Conservation (phyloP, 371 early-diverging fungal species). For the Mortierella sp. region DNA sequence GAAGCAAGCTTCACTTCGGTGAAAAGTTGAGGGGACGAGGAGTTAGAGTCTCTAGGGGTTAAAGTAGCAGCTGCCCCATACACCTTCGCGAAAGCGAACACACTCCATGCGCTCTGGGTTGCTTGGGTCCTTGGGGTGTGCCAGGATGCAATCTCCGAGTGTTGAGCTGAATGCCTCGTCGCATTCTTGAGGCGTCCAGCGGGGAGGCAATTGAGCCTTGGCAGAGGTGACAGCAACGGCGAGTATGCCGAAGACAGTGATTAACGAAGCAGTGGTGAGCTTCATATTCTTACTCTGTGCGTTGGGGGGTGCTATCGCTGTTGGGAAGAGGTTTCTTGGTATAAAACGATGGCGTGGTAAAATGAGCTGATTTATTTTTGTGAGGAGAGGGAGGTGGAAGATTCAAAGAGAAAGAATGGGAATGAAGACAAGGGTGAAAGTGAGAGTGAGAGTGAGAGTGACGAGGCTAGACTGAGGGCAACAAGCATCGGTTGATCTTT, state of each 20-base stretch:
- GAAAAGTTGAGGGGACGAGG: too few relatives aligned
- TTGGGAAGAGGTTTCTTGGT: conserved; percentile 1
- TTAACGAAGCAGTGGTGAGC: conserved; percentile 1
- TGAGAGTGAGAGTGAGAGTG: background rate
- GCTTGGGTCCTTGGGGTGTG: conserved; percentile 5
- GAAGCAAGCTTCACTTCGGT: too few relatives aligned
- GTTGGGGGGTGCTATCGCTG: background rate
- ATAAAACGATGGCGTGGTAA: background rate
- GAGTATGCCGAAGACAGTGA: conserved; percentile 13
- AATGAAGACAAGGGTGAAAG: background rate
- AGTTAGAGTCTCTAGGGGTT: too few relatives aligned
- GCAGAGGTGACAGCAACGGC: background rate
- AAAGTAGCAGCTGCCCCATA: conserved; percentile 2
- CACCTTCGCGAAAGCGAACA: background rate
- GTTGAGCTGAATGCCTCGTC: conserved; percentile 9
- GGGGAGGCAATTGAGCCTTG: conserved; percentile 1
- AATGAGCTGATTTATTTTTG: background rate
- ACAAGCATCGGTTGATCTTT: background rate
- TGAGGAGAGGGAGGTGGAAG: background rate
- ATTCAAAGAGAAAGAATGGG: too few relatives aligned
- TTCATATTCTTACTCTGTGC: conserved; percentile 1
- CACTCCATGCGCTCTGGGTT: conserved; percentile 13
- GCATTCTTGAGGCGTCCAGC: background rate
- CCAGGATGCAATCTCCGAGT: conserved; percentile 8
- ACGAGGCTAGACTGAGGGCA: background rate